A percentile compares a stretch with the other conserved stretches of the same genome.
These are phyloP conservation scores for Quercus bicolor DNA, from an alignment of 306 rosid species.

Conservation along the genomic window DNA sequence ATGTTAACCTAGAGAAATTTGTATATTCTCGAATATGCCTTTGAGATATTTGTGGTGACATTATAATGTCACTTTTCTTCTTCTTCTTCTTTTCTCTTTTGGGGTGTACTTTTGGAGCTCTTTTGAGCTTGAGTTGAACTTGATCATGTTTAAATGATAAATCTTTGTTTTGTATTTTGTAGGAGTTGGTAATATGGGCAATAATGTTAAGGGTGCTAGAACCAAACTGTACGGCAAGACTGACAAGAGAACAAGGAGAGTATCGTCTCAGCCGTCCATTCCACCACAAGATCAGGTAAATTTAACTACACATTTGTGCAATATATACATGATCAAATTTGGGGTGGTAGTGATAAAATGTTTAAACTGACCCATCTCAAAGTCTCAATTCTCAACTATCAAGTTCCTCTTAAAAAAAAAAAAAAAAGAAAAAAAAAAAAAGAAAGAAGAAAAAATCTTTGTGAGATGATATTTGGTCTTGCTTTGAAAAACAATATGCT, in stretches of 20 bases:
- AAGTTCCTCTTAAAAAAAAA: too few species aligned
- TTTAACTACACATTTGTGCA: not conserved
- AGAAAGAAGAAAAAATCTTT: not conserved
- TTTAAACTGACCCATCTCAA: too few species aligned
- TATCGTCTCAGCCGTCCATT: constrained; percentile 36
- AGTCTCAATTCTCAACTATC: too few species aligned
- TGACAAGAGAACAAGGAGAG: constrained; percentile 35
- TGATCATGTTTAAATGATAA: not conserved
- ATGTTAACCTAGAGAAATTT: not conserved
- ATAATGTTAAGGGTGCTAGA: constrained; percentile 9
- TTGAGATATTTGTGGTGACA: constrained; percentile 34
- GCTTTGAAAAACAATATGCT: too few species aligned
- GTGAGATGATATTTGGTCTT: too few species aligned
- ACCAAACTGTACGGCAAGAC: constrained; percentile 21
- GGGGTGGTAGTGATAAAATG: too few species aligned
- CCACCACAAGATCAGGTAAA: constrained; percentile 61
- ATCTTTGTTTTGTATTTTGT: not conserved
- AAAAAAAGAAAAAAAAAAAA: too few species aligned
- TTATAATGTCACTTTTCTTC: not conserved
- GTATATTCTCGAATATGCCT: constrained; percentile 16
- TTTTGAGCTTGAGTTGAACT: constrained; percentile 4
- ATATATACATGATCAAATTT: too few species aligned
- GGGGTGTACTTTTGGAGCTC: not conserved
- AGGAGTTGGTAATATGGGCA: not conserved
- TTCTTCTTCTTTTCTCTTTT: not conserved